Base-by-base conservation (phyloP, 1,284 basidiomycete genomes). In the Rhodotorula sp. region DNA sequence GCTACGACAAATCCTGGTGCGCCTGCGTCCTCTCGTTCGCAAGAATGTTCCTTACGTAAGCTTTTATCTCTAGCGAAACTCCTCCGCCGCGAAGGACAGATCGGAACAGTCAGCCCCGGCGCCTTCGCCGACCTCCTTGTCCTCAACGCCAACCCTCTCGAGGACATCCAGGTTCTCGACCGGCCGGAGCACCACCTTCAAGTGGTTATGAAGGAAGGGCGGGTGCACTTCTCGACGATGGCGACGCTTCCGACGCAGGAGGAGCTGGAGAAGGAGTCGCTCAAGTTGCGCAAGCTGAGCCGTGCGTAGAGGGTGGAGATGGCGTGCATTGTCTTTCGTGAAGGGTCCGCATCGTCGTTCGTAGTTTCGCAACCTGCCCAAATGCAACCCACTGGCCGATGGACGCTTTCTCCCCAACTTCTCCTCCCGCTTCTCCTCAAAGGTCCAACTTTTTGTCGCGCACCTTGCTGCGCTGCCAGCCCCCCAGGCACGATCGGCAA, bases 131-230 rank as follows among this genome's bases (percentile, higher is more conserved):
- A 85, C 71, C 61, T 85, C 8, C 74, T 85, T 32, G 66, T 85
- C 19, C 77, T 85, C 62, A 76, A 82, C 55, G 77, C 76, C 29
- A 83, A 84, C 74, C 84, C 84, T 1, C 76, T 85, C 62, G 80
- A 82, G 47, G 83, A 85, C 71, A 79, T 84, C 39, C 82, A 77
- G 0, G 75, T 84, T 30, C 77, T 85, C 4, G 83, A 84, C 73
- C 77, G 79, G 58, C 79, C 83, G 62, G 77, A 84, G 66, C 75
- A 80, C 36, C 77, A 81, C 70, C 75, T 82, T 13, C 64, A 77
- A 17, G 82, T 77, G 0, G 78, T 83, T 32, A 77, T 83, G 56
- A 82, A 82, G 73, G 79, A 79, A 17, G 82, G 82, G 1, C 72
- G 79, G 30, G 80, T 82, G 0, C 73, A 79, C n/a, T 77, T 74